Conservation (phyloP, 2,329 filamentous ascomycete genomes). For the Ustulina deusta region DNA sequence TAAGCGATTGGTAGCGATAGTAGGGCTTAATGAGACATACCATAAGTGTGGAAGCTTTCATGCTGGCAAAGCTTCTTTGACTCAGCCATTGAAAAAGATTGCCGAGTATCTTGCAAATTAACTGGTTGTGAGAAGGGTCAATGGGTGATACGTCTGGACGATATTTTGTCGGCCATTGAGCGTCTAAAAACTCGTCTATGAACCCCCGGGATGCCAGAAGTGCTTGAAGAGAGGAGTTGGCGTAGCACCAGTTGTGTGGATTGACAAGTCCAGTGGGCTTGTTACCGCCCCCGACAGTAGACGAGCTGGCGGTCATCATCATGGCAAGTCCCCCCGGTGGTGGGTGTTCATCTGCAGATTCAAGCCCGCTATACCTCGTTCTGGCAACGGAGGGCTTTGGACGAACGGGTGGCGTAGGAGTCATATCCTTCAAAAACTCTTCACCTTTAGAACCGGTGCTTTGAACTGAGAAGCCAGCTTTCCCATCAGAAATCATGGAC, state of each 20-base stretch:
- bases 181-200: constrained; percentile 71
- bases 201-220: constrained; percentile 80
- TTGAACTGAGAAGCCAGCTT: constrained; percentile 39
- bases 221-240: constrained; percentile 90
- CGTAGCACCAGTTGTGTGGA: constrained; percentile 87
- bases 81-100: constrained; percentile 70
- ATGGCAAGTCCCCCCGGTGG: constrained; percentile 56
- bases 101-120: constrained; percentile 70
- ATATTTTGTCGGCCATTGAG: constrained; percentile 73
- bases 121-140: constrained; percentile 64
- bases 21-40: constrained; percentile 55
- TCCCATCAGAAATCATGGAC: constrained; percentile 64
- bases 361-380: constrained; percentile 83
- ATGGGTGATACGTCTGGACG: constrained; percentile 73
- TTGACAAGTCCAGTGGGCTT: constrained; percentile 79
- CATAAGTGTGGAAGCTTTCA: constrained; percentile 69
- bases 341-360: constrained; percentile 49
- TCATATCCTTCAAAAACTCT: constrained; percentile 61
- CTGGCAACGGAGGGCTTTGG: constrained; percentile 76
- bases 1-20: constrained; percentile 19
- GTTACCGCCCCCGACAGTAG: constrained; percentile 24
- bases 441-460: constrained; percentile 51
- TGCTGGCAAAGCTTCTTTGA: constrained; percentile 61
- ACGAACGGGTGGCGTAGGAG: constrained; percentile 68
- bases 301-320: constrained; percentile 52